Evolutionary conservation across 2,329 filamentous ascomycete genomes (phyloP).

Genomic region (Aphanoascus verrucosus): DNA sequence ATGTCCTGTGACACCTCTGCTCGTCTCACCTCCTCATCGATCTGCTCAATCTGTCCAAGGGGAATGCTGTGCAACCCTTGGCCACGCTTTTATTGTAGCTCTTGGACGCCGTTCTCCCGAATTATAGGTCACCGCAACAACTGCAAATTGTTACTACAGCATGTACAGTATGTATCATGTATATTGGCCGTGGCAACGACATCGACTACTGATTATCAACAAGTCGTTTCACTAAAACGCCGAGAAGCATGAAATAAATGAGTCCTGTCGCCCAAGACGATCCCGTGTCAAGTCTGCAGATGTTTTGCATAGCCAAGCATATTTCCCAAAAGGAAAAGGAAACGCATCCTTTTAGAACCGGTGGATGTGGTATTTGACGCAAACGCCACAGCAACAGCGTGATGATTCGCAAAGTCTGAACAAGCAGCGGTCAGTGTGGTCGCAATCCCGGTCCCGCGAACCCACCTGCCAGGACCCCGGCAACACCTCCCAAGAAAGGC

Average conservation of each 20-base stretch:
- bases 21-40: background rate
- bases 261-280: background rate
- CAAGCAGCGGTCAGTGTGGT: conserved; percentile 8
- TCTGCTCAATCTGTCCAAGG: background rate
- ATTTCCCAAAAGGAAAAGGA: background rate
- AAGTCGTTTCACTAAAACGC: too few species aligned
- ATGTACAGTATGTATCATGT: too few species aligned
- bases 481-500: too few species aligned
- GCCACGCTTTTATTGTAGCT: background rate
- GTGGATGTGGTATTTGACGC: background rate
- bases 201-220: too few species aligned
- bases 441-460: background rate
- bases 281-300: background rate
- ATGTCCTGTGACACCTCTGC: conserved; percentile 1
- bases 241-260: too few species aligned
- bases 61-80: background rate
- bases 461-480: background rate
- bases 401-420: background rate
- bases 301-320: conserved; percentile 7
- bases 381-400: background rate
- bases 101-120: background rate
- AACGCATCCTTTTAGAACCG: background rate
- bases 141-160: too few species aligned
- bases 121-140: too few species aligned
- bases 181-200: too few species aligned